phyloP scores from a whole-genome alignment of 2,329 filamentous ascomycete genomes.

The Aspergillus caelatus region DNA sequence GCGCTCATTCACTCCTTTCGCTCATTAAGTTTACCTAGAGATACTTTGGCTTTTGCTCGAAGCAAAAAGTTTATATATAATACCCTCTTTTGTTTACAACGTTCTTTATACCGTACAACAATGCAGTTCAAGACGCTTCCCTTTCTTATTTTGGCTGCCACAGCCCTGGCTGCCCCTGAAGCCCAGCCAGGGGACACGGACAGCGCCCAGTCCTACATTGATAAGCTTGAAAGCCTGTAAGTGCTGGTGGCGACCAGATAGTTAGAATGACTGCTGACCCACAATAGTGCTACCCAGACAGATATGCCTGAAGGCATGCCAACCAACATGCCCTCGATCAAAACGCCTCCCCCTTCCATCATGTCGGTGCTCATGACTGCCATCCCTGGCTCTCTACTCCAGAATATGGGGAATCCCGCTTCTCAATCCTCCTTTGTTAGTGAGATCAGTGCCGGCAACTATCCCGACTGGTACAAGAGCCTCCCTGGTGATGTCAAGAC shows the following conservation, averaged over 20 bases:
- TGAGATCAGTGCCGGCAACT: constrained; percentile 26
- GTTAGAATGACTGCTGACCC: not conserved
- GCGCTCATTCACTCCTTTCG: not conserved
- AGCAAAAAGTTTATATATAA: not conserved
- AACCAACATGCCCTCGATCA: constrained; percentile 5
- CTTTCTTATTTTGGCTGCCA: constrained; percentile 24
- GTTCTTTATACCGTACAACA: constrained; percentile 4
- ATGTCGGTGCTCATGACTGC: constrained; percentile 28
- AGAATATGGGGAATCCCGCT: constrained; percentile 22
- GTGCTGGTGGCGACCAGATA: not conserved
- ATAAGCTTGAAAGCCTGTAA: constrained; percentile 4
- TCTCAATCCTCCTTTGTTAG: constrained; percentile 24
- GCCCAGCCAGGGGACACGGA: constrained; percentile 11
- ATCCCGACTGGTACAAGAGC: constrained; percentile 30
- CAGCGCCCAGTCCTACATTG: constrained; percentile 8
- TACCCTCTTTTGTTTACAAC: not conserved
- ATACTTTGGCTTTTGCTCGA: not conserved
- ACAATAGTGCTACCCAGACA: not conserved
- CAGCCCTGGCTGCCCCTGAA: constrained; percentile 21
- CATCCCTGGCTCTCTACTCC: constrained; percentile 27
- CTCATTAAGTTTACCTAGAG: not conserved
- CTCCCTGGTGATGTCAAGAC: constrained; percentile 31
- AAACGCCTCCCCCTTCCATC: constrained; percentile 25
- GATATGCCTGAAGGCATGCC: constrained; percentile 8
- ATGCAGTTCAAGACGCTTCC: constrained; percentile 31